Conservation (phyloP, 768 basidiomycete genomes). For the Suillus placidus region DNA sequence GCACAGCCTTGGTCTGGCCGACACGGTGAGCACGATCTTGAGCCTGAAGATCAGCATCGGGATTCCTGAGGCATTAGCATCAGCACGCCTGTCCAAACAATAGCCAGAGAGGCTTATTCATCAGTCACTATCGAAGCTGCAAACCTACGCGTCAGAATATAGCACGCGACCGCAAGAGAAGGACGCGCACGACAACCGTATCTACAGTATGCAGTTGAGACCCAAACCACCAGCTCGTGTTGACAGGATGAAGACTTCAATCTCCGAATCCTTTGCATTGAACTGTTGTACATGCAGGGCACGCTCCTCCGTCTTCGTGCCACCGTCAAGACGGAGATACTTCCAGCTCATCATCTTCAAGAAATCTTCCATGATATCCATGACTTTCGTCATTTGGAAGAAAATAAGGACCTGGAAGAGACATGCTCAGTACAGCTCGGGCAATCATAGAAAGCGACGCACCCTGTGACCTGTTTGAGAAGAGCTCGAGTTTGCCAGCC, state of each 20-base stretch:
- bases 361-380: constrained; percentile 98
- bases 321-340: constrained; percentile 92
- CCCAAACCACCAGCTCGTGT: constrained; percentile 93
- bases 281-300: constrained; percentile 84
- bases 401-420: constrained; percentile 81
- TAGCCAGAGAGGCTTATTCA: no score
- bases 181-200: constrained; percentile 90
- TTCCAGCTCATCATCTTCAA: constrained; percentile 85
- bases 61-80: no score
- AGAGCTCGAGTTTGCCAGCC: constrained; percentile 94
- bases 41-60: no score
- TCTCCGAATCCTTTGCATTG: constrained; percentile 87
- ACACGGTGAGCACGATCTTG: no score
- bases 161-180: constrained; percentile 7
- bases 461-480: constrained; percentile 89
- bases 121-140: no score
- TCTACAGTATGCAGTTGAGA: constrained; percentile 93
- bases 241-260: constrained; percentile 90
- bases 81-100: no score
- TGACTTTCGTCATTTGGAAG: constrained; percentile 99
- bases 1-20: no score
- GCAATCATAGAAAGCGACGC: constrained; percentile 20
- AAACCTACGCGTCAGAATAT: constrained; percentile 14
- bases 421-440: constrained; percentile 8
- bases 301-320: constrained; percentile 95